phyloP scores from a whole-genome alignment of 805 yeast species.

The Candida taoyuanica region DNA sequence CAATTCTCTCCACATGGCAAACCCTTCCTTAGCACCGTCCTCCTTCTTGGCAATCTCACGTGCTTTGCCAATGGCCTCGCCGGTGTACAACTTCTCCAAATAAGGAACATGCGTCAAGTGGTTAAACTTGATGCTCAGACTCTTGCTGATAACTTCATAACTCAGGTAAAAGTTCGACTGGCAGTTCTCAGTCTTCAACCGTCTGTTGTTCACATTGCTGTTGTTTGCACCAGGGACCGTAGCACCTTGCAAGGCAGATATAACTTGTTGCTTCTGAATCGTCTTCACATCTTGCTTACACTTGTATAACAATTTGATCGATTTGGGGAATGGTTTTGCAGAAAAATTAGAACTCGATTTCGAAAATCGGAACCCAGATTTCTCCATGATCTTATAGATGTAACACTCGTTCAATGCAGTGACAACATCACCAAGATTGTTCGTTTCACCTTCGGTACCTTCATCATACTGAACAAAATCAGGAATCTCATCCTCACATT shows the following conservation, averaged over 20 bases:
- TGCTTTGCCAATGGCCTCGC: slow-evolving; percentile 15
- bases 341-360: slow-evolving; percentile 21
- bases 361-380: slow-evolving; percentile 24
- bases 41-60: slow-evolving; percentile 8
- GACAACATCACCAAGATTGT: slow-evolving; percentile 17
- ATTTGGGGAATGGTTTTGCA: slow-evolving; percentile 21
- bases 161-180: slow-evolving; percentile 23
- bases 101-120: slow-evolving; percentile 21
- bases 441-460: slow-evolving; percentile 1
- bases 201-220: slow-evolving; percentile 8
- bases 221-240: slow-evolving; percentile 9
- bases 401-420: slow-evolving; percentile 14
- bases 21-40: slow-evolving; percentile 10
- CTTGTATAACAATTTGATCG: slow-evolving; percentile 23
- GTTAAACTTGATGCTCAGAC: slow-evolving; percentile 21
- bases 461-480: slow-evolving; percentile 12
- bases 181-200: slow-evolving; percentile 24
- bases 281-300: slow-evolving; percentile 27
- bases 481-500: slow-evolving; percentile 16
- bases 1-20: slow-evolving; percentile 5
- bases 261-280: slow-evolving; percentile 14
- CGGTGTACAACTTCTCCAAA: slow-evolving; percentile 21
- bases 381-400: slow-evolving; percentile 17
- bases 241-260: slow-evolving; percentile 2
- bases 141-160: slow-evolving; percentile 22